Conservation (phyloP, 495 filamentous ascomycete species). For the Neohortaea acidophila region DNA sequence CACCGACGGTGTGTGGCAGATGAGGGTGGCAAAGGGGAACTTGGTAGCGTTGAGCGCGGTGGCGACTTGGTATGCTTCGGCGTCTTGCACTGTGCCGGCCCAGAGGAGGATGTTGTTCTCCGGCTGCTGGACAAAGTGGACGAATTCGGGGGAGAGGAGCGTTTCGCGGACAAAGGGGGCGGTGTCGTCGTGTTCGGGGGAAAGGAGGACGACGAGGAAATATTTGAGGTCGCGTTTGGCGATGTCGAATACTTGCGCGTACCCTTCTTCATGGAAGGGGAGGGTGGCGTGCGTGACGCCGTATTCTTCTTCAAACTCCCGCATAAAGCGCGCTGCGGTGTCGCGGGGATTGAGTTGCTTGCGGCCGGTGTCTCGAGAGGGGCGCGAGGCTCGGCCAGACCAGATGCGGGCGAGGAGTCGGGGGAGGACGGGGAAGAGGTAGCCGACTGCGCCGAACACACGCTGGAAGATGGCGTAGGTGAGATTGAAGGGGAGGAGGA, state of each 20-base stretch:
- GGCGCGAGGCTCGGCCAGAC: conserved; percentile 21
- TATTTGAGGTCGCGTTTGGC: conserved; percentile 88
- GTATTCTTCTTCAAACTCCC: conserved; percentile 90
- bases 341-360: conserved; percentile 66
- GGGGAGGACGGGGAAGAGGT: conserved; percentile 72
- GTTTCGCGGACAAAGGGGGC: conserved; percentile 69
- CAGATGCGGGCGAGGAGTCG: conserved; percentile 38
- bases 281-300: conserved; percentile 42
- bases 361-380: conserved; percentile 45
- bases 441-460: conserved; percentile 49
- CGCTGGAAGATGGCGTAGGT: conserved; percentile 52
- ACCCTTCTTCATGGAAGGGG: conserved; percentile 68
- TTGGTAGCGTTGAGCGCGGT: conserved; percentile 70
- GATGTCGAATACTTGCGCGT: conserved; percentile 73
- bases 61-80: conserved; percentile 84
- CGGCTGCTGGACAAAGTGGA: conserved; percentile 53
- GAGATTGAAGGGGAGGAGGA: conserved; percentile 71
- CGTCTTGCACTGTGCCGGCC: conserved; percentile 81
- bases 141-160: conserved; percentile 57
- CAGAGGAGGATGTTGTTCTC: conserved; percentile 68
- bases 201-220: conserved; percentile 66
- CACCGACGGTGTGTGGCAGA: conserved; percentile 68
- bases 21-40: conserved; percentile 73
- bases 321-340: conserved; percentile 71
- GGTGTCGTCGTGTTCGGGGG: conserved; percentile 88